A percentile compares a stretch with the other conserved stretches of the same genome.
phyloP scores from a whole-genome alignment of 1,284 basidiomycete species.

The Naganishia liquefaciens region DNA sequence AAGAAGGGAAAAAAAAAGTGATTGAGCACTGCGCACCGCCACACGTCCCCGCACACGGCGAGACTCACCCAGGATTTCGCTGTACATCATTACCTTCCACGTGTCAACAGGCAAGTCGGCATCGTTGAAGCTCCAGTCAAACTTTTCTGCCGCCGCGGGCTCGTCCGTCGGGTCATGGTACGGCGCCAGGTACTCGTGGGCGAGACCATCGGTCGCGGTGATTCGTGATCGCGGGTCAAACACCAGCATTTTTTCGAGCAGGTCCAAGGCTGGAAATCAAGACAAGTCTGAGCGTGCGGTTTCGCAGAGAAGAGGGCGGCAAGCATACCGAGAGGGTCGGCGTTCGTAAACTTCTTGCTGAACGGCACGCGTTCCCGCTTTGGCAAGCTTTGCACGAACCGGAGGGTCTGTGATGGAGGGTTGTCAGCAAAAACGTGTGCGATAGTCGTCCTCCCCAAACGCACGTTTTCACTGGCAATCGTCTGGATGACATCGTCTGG shows the following conservation, averaged over 20 bases:
- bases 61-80: constrained; percentile 80
- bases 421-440: no score
- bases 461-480: constrained; percentile 94
- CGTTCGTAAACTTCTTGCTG: constrained; percentile 85
- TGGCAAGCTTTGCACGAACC: constrained; percentile 95
- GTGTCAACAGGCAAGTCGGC: constrained; percentile 99
- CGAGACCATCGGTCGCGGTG: constrained; percentile 86
- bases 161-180: constrained; percentile 99
- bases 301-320: no score
- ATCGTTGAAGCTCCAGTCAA: constrained; percentile 99
- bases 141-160: constrained; percentile 88
- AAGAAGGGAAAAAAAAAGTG: constrained; percentile 25
- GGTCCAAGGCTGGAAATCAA: constrained; percentile 78
- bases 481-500: constrained; percentile 99
- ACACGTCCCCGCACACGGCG: neutral
- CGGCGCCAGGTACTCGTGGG: constrained; percentile 91
- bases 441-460: constrained; percentile 43
- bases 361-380: constrained; percentile 96
- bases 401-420: constrained; percentile 70
- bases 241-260: constrained; percentile 98
- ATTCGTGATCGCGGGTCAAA: constrained; percentile 98
- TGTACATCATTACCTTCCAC: constrained; percentile 99
- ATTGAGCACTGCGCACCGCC: neutral
- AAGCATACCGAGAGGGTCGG: constrained; percentile 74
- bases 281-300: neutral